Conservation (phyloP, 2,329 filamentous ascomycete genomes). For the Geosmithia putterillii region DNA sequence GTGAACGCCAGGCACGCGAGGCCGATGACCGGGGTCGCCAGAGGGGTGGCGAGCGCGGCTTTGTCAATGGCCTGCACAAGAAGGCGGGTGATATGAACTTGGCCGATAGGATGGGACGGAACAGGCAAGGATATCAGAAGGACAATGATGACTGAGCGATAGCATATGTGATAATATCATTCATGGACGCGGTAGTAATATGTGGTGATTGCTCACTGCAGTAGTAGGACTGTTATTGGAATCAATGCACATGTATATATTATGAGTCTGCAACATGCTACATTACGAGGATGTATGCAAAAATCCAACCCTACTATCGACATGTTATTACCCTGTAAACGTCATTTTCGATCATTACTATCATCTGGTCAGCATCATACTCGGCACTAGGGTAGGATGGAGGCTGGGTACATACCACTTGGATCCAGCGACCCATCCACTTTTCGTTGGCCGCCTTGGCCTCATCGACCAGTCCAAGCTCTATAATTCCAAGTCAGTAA, state of each 20-base stretch:
- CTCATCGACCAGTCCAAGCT: conserved; percentile 10
- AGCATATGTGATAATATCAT: neutral
- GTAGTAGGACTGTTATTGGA: neutral
- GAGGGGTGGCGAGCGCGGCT: conserved; percentile 51
- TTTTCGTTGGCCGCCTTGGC: conserved; percentile 6
- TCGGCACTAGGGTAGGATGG: no score
- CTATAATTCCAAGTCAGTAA: neutral
- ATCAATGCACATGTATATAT: no score
- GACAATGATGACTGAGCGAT: conserved; percentile 21
- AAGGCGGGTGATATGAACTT: conserved; percentile 40
- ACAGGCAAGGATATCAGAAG: conserved; percentile 28
- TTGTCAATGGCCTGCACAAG: conserved; percentile 51
- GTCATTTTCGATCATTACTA: no score
- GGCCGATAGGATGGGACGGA: conserved; percentile 37
- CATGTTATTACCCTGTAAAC: no score
- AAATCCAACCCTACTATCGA: no score
- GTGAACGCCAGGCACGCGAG: conserved; percentile 51
- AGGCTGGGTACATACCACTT: no score
- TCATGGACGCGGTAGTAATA: neutral
- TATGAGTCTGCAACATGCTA: no score
- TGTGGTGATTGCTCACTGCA: neutral
- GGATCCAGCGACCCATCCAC: conserved; percentile 5
- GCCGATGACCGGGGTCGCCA: conserved; percentile 54
- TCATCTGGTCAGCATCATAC: no score
- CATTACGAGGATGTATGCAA: no score